Evolutionary conservation across 129 eudicot genomes (phyloP).

Genomic region (Centaurea solstitialis): DNA sequence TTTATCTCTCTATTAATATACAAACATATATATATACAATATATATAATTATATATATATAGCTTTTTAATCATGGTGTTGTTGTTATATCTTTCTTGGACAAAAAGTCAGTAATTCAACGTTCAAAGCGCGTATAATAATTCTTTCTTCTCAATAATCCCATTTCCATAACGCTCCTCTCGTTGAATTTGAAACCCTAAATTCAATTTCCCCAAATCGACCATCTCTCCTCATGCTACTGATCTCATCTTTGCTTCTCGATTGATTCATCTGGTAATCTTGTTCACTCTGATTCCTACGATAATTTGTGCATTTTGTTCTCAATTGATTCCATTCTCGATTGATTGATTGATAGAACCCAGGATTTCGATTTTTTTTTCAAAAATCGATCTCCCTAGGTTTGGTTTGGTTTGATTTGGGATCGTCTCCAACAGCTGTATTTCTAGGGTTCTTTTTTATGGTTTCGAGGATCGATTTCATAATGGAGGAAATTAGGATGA

Average conservation of each 20-base stretch:
- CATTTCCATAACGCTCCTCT: no score
- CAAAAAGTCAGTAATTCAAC: conserved; percentile 20
- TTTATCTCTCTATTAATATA: no score
- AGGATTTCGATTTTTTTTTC: conserved; percentile 14
- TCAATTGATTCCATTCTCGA: background rate
- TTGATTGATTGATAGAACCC: conserved; percentile 6
- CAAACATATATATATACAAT: background rate
- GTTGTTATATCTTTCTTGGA: background rate
- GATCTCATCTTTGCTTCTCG: background rate
- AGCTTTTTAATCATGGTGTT: background rate
- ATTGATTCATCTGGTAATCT: background rate
- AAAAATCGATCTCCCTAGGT: conserved; percentile 18
- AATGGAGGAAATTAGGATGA: background rate
- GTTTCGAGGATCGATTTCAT: background rate
- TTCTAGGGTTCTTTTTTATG: conserved; percentile 3
- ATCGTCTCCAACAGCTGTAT: background rate
- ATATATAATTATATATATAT: background rate
- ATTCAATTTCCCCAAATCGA: background rate
- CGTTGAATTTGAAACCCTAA: conserved; percentile 1
- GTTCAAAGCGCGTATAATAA: conserved; percentile 12
- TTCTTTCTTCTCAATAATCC: no score
- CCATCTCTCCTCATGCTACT: background rate
- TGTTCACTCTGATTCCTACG: background rate
- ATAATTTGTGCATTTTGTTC: background rate
- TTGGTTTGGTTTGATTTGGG: background rate